Percentiles rank a stretch among this genome's conserved stretches.
Conservation (phyloP, 495 filamentous ascomycete species). For the Recurvomyces mirabilis region DNA sequence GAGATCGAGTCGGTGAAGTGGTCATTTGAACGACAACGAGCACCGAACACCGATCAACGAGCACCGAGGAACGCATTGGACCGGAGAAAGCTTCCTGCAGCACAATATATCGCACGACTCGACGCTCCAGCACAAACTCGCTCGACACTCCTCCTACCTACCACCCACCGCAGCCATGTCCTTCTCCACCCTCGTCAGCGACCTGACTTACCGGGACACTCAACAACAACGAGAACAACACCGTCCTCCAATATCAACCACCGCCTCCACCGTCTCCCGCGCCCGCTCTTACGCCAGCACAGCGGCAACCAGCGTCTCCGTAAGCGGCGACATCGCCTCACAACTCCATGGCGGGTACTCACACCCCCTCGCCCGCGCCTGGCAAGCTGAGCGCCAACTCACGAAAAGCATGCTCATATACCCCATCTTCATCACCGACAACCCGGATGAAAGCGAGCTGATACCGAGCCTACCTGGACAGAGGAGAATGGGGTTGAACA, state of each 20-base stretch:
- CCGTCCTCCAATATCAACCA: not conserved
- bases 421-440: slow-evolving; percentile 90
- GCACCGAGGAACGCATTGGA: no score
- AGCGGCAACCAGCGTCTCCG: slow-evolving; percentile 85
- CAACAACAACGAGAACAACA: no score
- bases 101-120: no score
- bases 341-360: slow-evolving; percentile 92
- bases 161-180: slow-evolving; percentile 52
- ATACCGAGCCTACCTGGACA: slow-evolving; percentile 87
- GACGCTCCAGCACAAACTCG: no score
- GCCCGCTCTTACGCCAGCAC: slow-evolving; percentile 76
- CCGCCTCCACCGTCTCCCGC: slow-evolving; percentile 42
- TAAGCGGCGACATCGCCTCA: slow-evolving; percentile 82
- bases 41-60: no score
- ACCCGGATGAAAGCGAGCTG: slow-evolving; percentile 78
- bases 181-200: slow-evolving; percentile 81
- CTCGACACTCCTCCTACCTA: no score
- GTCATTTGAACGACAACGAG: no score
- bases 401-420: slow-evolving; percentile 99
- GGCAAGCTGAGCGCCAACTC: slow-evolving; percentile 94
- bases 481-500: slow-evolving; percentile 76
- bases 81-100: no score
- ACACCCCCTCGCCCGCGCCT: slow-evolving; percentile 79
- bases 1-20: no score
- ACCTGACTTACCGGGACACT: slow-evolving; percentile 58